Percentiles rank a stretch among this genome's conserved stretches.
phyloP scores from a whole-genome alignment of 176 grass and related monocot genomes.

The maize (Zea mays) region DNA sequence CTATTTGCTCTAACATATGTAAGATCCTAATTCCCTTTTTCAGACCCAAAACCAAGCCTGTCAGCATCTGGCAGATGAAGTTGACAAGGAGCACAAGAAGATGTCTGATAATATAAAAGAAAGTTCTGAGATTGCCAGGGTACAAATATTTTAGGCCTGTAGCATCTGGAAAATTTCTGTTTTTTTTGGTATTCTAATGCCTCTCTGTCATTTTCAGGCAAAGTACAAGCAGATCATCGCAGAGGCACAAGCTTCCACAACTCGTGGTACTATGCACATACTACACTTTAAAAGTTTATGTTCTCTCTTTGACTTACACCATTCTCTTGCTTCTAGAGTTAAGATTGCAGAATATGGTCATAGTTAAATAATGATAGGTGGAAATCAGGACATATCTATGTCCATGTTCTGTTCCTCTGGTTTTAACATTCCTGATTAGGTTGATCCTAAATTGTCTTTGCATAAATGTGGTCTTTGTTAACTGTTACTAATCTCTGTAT shows the following conservation, averaged over 20 bases:
- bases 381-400: constrained; percentile 5
- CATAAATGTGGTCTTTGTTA: not conserved
- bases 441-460: constrained; percentile 8
- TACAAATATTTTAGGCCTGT: not conserved
- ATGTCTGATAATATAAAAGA: constrained; percentile 44
- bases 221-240: constrained; percentile 54
- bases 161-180: not conserved
- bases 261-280: constrained; percentile 45
- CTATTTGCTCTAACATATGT: constrained; percentile 13
- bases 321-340: not conserved
- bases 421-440: constrained; percentile 11
- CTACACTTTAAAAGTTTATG: constrained; percentile 1
- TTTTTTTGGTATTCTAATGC: not conserved
- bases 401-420: constrained; percentile 15
- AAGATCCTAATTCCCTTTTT: constrained; percentile 17
- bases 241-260: constrained; percentile 46
- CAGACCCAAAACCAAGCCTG: constrained; percentile 47
- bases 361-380: constrained; percentile 6
- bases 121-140: constrained; percentile 52
- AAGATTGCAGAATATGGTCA: constrained; percentile 16
- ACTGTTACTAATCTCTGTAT: not conserved
- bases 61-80: constrained; percentile 49
- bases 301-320: constrained; percentile 9
- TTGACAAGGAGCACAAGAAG: constrained; percentile 53
- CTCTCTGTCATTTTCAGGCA: constrained; percentile 36